phyloP scores from a whole-genome alignment of 768 basidiomycete genomes.

The Strobilomyces dryophilus region DNA sequence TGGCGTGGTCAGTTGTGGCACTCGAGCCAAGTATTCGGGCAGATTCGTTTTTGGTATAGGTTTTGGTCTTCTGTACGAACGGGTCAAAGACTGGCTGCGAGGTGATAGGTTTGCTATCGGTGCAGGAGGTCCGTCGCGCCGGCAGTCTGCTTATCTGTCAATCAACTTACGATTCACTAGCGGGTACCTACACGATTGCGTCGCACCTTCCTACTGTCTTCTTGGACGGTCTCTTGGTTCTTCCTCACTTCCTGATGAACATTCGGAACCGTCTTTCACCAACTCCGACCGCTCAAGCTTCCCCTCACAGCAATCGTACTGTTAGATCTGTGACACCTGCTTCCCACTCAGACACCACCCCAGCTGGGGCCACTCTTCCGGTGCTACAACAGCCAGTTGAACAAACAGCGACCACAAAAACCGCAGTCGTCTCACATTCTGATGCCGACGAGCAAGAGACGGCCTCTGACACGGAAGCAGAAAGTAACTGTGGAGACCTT shows the following conservation, averaged over 20 bases:
- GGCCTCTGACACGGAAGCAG: conserved; percentile 64
- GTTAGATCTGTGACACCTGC: conserved; percentile 14
- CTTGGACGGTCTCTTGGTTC: conserved; percentile 59
- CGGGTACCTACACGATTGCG: conserved; percentile 64
- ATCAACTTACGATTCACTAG: conserved; percentile 35
- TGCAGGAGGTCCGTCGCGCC: conserved; percentile 61
- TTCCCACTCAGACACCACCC: conserved; percentile 9
- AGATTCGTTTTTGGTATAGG: conserved; percentile 42
- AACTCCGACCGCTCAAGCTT: conserved; percentile 39
- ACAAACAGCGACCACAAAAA: conserved; percentile 10
- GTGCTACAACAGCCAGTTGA: conserved; percentile 3
- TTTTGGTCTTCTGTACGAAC: conserved; percentile 37
- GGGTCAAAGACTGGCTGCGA: conserved; percentile 51
- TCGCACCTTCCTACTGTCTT: conserved; percentile 64
- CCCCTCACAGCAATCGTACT: conserved; percentile 27
- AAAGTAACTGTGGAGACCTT: conserved; percentile 56
- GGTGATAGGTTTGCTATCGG: conserved; percentile 73
- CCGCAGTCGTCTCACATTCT: conserved; percentile 5
- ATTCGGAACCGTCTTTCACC: conserved; percentile 60
- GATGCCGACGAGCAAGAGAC: conserved; percentile 35
- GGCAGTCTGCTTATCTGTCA: neutral
- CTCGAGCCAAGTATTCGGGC: conserved; percentile 34
- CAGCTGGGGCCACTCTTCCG: neutral
- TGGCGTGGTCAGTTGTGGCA: conserved; percentile 55
- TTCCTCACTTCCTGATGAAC: conserved; percentile 63